Evolutionary conservation across 352 stramenopile genomes (phyloP), one percentile per base, ranked within the genome.

Genomic region (Phytophthora multivora): DNA sequence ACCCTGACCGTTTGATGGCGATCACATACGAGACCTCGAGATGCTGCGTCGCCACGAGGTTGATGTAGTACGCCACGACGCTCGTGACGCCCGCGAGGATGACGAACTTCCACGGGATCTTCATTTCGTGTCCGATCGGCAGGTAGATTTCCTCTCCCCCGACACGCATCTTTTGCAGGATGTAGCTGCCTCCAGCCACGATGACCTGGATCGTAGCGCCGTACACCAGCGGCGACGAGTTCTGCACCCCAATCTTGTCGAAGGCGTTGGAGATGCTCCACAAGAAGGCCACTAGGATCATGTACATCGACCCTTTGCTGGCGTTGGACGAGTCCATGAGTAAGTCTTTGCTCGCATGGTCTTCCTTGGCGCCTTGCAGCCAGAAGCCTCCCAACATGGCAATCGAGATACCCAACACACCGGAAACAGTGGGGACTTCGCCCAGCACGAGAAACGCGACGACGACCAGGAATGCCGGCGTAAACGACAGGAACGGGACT

Each of bases 181-280:
- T 60, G 57, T 79, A 89, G 72, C 80, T 87, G 9, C 80, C 80
- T 9, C 66, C 39, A 0, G 82, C 77, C 15, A 93, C 80, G 26
- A 93, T 83, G 21, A 90, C 62, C 47, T 93, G 84, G 42, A 93
- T 90, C 6, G 79, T 73, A 18, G 84, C 78, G 19, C 84, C 84
- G 45, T 86, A 93, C 13, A 93, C 68, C 9, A 93, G 56, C 23
- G 84, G 82, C 6, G 84, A 80, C n/a, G 84, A 78, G 57, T 93
- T 91, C 51, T 91, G 77, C 31, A 93, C 84, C 28, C 84, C 84
- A 49, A 93, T 93, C 63, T 93, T 93, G 69, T 93, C 84, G 30
- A 93, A 93, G 21, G 79, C 82, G 46, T 89, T 93, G 11, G 84
- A 91, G 38, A 93, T 88, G 46, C 84, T 93, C 84, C 84, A 93